These are phyloP conservation scores for Trichoderma polysporum DNA, from an alignment of 2,329 filamentous ascomycete species.

Conservation along the genomic window DNA sequence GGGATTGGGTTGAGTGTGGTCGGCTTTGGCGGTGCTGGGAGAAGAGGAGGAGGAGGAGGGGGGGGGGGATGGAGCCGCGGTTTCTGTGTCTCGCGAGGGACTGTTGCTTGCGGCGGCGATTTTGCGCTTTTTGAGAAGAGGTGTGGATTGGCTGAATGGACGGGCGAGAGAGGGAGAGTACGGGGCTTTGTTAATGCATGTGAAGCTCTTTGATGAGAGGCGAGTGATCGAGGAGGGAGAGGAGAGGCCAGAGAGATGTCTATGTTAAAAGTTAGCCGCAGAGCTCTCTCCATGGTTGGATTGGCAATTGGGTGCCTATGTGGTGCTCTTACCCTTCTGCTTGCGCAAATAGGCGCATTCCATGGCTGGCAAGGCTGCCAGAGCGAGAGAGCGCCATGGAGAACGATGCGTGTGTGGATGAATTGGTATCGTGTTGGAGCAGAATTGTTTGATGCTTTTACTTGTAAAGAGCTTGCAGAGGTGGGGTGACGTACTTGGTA, in stretches of 20 bases:
- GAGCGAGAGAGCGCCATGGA: slow-evolving; percentile 11
- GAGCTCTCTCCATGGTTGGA: neutral
- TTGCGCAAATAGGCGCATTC: slow-evolving; percentile 28
- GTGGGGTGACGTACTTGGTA: slow-evolving; percentile 15
- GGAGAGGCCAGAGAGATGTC: neutral
- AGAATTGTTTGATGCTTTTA: neutral
- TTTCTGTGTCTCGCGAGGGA: slow-evolving; percentile 23
- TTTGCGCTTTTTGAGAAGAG: slow-evolving; percentile 42
- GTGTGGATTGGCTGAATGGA: slow-evolving; percentile 32
- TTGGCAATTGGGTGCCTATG: neutral
- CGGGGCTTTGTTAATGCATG: neutral
- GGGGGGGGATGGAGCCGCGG: neutral
- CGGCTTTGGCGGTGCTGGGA: slow-evolving; percentile 25
- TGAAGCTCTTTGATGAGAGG: neutral
- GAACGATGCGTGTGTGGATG: neutral
- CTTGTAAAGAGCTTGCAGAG: slow-evolving; percentile 3
- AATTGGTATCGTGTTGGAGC: neutral
- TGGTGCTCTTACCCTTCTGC: slow-evolving; percentile 26
- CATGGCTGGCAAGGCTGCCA: slow-evolving; percentile 22
- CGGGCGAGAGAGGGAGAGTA: slow-evolving; percentile 23
- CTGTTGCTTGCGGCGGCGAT: slow-evolving; percentile 34
- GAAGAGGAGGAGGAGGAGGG: slow-evolving; percentile 24
- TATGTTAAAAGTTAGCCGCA: neutral
- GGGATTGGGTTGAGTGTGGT: slow-evolving; percentile 33
- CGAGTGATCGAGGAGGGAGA: neutral